Evolutionary conservation across 2,329 filamentous ascomycete genomes (phyloP).

Genomic region (Neofusicoccum laricinum): DNA sequence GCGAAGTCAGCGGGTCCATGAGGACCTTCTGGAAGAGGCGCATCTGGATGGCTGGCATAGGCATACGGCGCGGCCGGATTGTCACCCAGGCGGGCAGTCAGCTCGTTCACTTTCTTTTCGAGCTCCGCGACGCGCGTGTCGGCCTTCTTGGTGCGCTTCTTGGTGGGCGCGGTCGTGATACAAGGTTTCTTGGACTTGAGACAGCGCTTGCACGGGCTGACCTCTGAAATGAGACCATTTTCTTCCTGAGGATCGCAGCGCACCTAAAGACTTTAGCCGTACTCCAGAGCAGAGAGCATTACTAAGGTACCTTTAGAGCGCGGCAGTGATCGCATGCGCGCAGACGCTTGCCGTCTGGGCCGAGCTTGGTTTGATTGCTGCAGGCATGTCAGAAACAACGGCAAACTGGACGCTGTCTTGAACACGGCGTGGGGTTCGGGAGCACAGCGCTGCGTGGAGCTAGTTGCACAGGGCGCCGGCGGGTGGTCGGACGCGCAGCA

Average conservation of each 20-base stretch:
- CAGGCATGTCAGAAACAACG: not conserved
- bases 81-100: constrained; percentile 73
- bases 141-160: constrained; percentile 88
- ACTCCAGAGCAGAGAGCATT: not conserved
- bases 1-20: not conserved
- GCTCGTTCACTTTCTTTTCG: constrained; percentile 86
- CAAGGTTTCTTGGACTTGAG: constrained; percentile 59
- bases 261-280: constrained; percentile 47
- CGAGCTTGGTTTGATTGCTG: constrained; percentile 15
- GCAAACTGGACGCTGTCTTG: not conserved
- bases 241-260: constrained; percentile 73
- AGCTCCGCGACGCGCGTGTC: constrained; percentile 86
- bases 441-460: not conserved
- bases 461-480: too few species aligned
- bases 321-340: constrained; percentile 18
- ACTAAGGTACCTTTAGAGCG: constrained; percentile 8
- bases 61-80: not conserved
- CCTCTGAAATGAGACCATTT: constrained; percentile 44
- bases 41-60: not conserved
- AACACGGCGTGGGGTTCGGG: not conserved
- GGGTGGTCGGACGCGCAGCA: not conserved
- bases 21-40: not conserved
- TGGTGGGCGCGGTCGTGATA: constrained; percentile 61
- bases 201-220: constrained; percentile 64
- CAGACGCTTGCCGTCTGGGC: constrained; percentile 14